phyloP scores from a whole-genome alignment of 805 yeast genomes.

The Wickerhamiella brachini region DNA sequence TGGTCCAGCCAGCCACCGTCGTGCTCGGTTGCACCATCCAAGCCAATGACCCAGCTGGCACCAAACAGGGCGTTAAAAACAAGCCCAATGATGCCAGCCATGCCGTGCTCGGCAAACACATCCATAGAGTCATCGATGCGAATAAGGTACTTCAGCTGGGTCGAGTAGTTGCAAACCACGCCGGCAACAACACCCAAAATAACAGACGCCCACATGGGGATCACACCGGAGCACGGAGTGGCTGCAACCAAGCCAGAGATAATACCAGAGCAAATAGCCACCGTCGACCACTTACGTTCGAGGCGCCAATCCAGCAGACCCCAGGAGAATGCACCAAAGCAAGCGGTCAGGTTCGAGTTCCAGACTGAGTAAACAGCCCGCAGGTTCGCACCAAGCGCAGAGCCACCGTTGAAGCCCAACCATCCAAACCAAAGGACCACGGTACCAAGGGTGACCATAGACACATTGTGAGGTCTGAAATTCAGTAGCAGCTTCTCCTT shows the following conservation, averaged over 20 bases:
- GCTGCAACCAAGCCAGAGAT: slow-evolving; percentile 96
- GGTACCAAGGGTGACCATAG: slow-evolving; percentile 82
- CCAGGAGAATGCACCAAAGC: slow-evolving; percentile 87
- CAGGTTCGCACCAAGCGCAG: slow-evolving; percentile 68
- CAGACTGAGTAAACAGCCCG: slow-evolving; percentile 80
- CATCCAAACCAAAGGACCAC: slow-evolving; percentile 84
- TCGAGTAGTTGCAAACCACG: slow-evolving; percentile 74
- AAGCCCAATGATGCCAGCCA: slow-evolving; percentile 84
- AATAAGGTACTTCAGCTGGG: slow-evolving; percentile 68
- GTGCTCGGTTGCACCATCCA: slow-evolving; percentile 75
- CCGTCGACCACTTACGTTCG: slow-evolving; percentile 86
- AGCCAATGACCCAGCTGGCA: slow-evolving; percentile 75
- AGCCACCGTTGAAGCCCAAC: slow-evolving; percentile 90
- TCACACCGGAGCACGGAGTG: slow-evolving; percentile 85
- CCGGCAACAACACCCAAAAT: slow-evolving; percentile 74
- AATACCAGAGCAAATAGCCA: slow-evolving; percentile 88
- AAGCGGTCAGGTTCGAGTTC: slow-evolving; percentile 84
- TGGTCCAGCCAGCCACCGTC: slow-evolving; percentile 87
- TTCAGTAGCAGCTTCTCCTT: slow-evolving; percentile 62
- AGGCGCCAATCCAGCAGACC: slow-evolving; percentile 76
- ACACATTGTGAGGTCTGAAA: slow-evolving; percentile 89
- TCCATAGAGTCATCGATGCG: slow-evolving; percentile 87
- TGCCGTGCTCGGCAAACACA: slow-evolving; percentile 96
- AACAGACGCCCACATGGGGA: slow-evolving; percentile 85
- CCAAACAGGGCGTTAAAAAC: slow-evolving; percentile 84